phyloP scores from a whole-genome alignment of 2,329 filamentous ascomycete species.

The Phaeophleospora eucalypticola region DNA sequence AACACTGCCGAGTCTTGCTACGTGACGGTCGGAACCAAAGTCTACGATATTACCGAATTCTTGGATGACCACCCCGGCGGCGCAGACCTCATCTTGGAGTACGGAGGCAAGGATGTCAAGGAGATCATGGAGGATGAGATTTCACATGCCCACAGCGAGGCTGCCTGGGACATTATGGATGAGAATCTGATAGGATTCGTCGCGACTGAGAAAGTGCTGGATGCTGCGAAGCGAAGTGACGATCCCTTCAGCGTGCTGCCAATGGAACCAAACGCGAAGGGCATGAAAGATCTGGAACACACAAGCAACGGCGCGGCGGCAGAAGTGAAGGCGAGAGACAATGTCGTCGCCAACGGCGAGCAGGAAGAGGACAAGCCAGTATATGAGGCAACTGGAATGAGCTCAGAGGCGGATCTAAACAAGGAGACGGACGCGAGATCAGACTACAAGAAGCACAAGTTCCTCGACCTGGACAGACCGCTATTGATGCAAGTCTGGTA shows the following conservation, averaged over 20 bases:
- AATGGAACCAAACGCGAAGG: conserved; percentile 48
- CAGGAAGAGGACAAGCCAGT: conserved; percentile 37
- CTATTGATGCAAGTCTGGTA: conserved; percentile 84
- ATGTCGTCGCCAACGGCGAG: conserved; percentile 31
- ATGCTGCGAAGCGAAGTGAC: conserved; percentile 46
- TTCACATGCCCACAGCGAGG: conserved; percentile 82
- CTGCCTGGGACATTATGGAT: conserved; percentile 92
- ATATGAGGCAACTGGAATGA: conserved; percentile 74
- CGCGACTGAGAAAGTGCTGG: conserved; percentile 54
- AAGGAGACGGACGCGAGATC: conserved; percentile 71
- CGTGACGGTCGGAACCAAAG: conserved; percentile 82
- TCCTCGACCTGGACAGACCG: conserved; percentile 81
- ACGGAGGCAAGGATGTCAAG: conserved; percentile 80
- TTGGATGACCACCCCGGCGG: conserved; percentile 88
- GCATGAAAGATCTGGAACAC: conserved; percentile 45
- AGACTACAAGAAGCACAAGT: conserved; percentile 90
- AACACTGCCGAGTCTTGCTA: conserved; percentile 82
- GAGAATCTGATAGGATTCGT: conserved; percentile 83
- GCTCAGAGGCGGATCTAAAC: conserved; percentile 77
- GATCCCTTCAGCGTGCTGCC: conserved; percentile 50
- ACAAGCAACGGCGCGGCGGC: conserved; percentile 46
- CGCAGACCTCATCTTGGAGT: conserved; percentile 80
- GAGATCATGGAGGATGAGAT: conserved; percentile 75
- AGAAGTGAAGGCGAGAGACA: conserved; percentile 34
- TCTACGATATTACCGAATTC: conserved; percentile 94